Evolutionary conservation across 306 rosid species (phyloP).

Genomic region (Vicia sativa): DNA sequence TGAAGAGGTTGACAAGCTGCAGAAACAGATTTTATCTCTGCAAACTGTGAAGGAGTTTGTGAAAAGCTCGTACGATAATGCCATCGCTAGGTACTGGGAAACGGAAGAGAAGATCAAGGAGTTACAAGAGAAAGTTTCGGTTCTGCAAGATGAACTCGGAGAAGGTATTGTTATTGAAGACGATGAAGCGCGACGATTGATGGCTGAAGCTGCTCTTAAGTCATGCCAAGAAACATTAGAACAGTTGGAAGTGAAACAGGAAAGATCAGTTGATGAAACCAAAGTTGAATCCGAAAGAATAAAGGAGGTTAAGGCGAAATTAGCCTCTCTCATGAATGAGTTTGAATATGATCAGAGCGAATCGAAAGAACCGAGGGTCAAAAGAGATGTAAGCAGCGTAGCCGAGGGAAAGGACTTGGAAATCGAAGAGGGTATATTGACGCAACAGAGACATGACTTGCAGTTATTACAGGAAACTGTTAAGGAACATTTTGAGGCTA

Average conservation of each 20-base stretch:
- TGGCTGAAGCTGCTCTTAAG: slow-evolving; percentile 81
- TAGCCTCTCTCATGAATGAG: slow-evolving; percentile 59
- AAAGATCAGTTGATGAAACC: slow-evolving; percentile 64
- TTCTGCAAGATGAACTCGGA: slow-evolving; percentile 86
- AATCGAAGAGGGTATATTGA: slow-evolving; percentile 29
- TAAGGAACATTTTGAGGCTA: slow-evolving; percentile 56
- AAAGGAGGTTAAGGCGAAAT: slow-evolving; percentile 52
- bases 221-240: slow-evolving; percentile 79
- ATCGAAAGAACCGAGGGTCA: slow-evolving; percentile 32
- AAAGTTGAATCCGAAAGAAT: slow-evolving; percentile 60
- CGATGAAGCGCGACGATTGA: slow-evolving; percentile 80
- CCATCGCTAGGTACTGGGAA: slow-evolving; percentile 67
- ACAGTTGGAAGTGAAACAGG: slow-evolving; percentile 65
- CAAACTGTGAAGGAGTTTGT: slow-evolving; percentile 93
- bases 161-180: slow-evolving; percentile 81
- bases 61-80: slow-evolving; percentile 75
- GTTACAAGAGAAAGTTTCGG: slow-evolving; percentile 65
- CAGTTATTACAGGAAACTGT: slow-evolving; percentile 54
- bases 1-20: slow-evolving; percentile 71
- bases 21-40: slow-evolving; percentile 75
- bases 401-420: slow-evolving; percentile 36
- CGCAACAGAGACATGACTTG: slow-evolving; percentile 49
- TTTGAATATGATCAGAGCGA: slow-evolving; percentile 38
- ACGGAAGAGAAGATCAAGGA: slow-evolving; percentile 72
- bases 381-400: slow-evolving; percentile 32